Conservation (phyloP, 768 basidiomycete species). For the Leccinum boreale region DNA sequence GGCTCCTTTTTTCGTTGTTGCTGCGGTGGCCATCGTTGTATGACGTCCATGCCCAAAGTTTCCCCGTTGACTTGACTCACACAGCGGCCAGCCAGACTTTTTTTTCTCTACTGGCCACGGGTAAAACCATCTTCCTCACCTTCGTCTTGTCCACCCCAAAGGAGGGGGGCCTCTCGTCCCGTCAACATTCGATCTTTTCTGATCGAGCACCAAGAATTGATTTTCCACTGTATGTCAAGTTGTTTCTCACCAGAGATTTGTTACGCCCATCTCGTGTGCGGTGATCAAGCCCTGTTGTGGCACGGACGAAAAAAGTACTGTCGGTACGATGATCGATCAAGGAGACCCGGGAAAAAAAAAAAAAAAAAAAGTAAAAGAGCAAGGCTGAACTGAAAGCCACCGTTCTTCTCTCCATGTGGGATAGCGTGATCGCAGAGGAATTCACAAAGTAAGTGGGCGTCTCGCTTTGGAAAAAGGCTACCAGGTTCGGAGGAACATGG, state of each 20-base stretch:
- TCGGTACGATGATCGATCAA: neutral
- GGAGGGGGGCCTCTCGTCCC: too few relatives aligned
- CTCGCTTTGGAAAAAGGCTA: neutral
- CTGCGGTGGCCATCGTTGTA: too few relatives aligned
- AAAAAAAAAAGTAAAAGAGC: neutral
- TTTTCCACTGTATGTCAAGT: neutral
- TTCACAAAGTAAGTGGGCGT: rapidly evolving
- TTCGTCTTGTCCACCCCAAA: neutral
- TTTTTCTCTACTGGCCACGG: neutral
- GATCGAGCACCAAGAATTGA: neutral
- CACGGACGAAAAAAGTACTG: too few relatives aligned
- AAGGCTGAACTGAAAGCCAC: too few relatives aligned
- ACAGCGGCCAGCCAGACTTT: neutral
- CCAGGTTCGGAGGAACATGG: neutral
- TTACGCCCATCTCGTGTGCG: too few relatives aligned
- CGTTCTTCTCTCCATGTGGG: neutral
- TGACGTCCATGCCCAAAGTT: too few relatives aligned
- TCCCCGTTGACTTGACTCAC: too few relatives aligned
- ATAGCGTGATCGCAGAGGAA: neutral
- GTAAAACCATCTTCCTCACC: neutral
- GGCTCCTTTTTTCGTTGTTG: neutral
- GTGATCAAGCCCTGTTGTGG: too few relatives aligned
- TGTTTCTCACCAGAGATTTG: neutral
- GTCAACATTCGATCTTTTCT: neutral
- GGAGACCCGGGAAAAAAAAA: neutral